phyloP scores from a whole-genome alignment of 2,329 filamentous ascomycete species.

The Colletotrichum neosansevieriae region DNA sequence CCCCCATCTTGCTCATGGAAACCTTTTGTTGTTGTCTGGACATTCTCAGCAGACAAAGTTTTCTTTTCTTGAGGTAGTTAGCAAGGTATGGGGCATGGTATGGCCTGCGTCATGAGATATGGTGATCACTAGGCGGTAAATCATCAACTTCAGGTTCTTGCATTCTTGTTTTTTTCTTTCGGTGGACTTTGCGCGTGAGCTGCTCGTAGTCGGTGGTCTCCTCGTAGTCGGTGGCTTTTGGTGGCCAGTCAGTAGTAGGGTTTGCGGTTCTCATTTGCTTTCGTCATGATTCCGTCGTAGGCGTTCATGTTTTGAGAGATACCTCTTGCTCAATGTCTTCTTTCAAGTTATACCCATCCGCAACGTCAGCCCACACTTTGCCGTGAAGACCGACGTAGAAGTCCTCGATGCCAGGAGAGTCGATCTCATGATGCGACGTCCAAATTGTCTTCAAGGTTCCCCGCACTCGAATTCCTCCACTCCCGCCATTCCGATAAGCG shows the following conservation, averaged over 20 bases:
- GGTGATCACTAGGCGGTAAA: constrained; percentile 39
- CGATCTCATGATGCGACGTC: not conserved
- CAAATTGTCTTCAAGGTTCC: not conserved
- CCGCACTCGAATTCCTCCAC: not conserved
- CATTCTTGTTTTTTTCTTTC: constrained; percentile 16
- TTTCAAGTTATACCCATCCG: constrained; percentile 8
- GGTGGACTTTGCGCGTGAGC: constrained; percentile 27
- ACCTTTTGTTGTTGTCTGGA: constrained; percentile 35
- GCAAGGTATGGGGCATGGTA: constrained; percentile 29
- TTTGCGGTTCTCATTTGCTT: constrained; percentile 17
- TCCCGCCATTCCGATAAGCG: constrained; percentile 8
- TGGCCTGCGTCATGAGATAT: constrained; percentile 37
- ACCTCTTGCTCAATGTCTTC: constrained; percentile 25
- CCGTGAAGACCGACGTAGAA: not conserved
- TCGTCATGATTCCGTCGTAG: constrained; percentile 25
- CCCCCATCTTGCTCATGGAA: constrained; percentile 35
- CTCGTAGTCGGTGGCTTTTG: not conserved
- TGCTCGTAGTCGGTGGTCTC: constrained; percentile 15
- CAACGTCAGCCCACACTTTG: not conserved
- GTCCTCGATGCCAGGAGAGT: not conserved
- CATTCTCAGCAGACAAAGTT: constrained; percentile 30
- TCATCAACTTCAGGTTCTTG: constrained; percentile 28
- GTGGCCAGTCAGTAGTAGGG: not conserved
- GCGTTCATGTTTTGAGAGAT: constrained; percentile 39
- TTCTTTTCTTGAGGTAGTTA: constrained; percentile 38